Conservation (phyloP, 1,284 basidiomycete species). For the Earliella scabrosa region DNA sequence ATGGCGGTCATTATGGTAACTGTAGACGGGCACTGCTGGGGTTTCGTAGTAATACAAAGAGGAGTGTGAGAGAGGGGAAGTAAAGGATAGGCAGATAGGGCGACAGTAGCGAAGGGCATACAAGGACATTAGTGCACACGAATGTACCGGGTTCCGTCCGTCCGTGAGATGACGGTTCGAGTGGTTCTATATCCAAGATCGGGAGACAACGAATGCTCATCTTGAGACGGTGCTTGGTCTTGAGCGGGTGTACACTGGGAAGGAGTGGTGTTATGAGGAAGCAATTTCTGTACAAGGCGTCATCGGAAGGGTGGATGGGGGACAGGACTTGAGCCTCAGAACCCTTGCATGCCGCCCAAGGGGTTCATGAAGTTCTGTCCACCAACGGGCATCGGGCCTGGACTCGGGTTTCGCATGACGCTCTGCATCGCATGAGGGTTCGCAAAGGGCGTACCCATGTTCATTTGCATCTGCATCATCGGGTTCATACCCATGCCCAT, state of each 20-base stretch:
- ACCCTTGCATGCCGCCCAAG: conserved; percentile 44
- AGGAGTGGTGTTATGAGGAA: conserved; percentile 6
- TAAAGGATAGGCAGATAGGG: background rate
- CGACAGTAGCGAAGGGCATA: conserved; percentile 22
- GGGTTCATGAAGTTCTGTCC: conserved; percentile 61
- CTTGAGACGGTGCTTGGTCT: background rate
- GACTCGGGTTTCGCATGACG: conserved; percentile 79
- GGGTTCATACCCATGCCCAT: conserved; percentile 51
- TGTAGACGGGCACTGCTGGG: conserved; percentile 18
- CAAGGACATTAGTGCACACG: conserved; percentile 24
- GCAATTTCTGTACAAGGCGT: no score
- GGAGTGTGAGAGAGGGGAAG: conserved; percentile 1
- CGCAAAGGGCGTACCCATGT: conserved; percentile 54
- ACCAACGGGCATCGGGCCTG: conserved; percentile 49
- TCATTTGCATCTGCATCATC: conserved; percentile 74
- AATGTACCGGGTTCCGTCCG: conserved; percentile 22
- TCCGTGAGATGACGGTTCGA: conserved; percentile 19
- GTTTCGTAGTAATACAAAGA: conserved; percentile 27
- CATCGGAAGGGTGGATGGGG: background rate
- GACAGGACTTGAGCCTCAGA: conserved; percentile 20
- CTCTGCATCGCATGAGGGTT: conserved; percentile 78
- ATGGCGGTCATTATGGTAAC: conserved; percentile 18
- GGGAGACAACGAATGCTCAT: conserved; percentile 1
- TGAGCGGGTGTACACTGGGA: conserved; percentile 10
- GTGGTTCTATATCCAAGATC: conserved; percentile 28